Evolutionary conservation across 2,329 filamentous ascomycete genomes (phyloP), one percentile per base, ranked within the genome.

Genomic region (Clonostachys rhizophaga): DNA sequence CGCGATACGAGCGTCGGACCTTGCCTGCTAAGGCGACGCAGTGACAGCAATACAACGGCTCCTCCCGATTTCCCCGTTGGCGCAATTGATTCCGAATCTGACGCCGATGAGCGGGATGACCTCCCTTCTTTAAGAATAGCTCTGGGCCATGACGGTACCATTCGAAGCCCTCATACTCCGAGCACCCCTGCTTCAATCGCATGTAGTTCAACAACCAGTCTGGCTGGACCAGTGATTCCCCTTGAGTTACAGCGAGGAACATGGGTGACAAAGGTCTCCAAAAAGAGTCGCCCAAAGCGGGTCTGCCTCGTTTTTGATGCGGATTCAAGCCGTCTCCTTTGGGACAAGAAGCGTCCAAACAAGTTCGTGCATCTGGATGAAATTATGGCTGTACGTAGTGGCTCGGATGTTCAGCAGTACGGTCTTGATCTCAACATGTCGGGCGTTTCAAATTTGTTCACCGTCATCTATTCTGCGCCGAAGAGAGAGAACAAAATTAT

Each of bases 341-440:
- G 92, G 92, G 88, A 95, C 64, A 79, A 83, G 42, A 81, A 78
- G 9, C 84, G 89, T 35, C 84, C 87, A 1, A 81, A 83, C 20
- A 97, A 96, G 64, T 84, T 83, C 46, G 87, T 99, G 53, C 95
- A 95, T 64, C 89, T 99, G 52, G 94, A 99, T 59, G 91, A 97
- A 63, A 92, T 99, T 58, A 87, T 89, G 59, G 91, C 96, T 60
- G 91, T 97, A 43, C 84, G 91, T 52, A 83, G 85, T 34, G 91
- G 89, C 16, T 79, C 80, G 12, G 89, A 97, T 61, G 89, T 92
- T 16, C 83, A 88, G 48, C 92, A 95, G 62, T 95, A 96, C 62
- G 86, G 89, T 40, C 84, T 92, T 57, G 91, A 96, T 64, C 89
- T 87, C 60, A 81, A 83, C 37, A 72, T 94, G 18, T 70, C 84